Conservation (phyloP, 345 rosid genomes). For the Boechera retrofracta region DNA sequence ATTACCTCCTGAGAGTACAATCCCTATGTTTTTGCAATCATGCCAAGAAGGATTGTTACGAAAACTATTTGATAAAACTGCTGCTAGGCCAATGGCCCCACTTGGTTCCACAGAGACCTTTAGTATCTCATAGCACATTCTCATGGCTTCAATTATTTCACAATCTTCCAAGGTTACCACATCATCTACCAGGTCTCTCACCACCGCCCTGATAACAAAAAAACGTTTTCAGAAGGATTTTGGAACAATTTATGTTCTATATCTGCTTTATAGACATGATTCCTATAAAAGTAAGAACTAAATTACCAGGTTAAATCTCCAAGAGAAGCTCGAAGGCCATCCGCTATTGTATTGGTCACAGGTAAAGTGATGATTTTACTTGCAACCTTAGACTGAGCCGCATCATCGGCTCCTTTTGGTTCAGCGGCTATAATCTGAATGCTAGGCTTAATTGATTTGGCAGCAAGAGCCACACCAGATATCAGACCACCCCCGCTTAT, state of each 20-base stretch:
- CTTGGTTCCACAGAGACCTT: constrained; percentile 91
- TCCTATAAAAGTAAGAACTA: neutral
- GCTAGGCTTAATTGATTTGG: constrained; percentile 84
- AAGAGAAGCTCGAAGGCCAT: constrained; percentile 88
- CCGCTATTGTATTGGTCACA: constrained; percentile 74
- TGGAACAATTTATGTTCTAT: neutral
- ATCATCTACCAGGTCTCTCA: constrained; percentile 79
- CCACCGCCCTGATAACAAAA: constrained; percentile 66
- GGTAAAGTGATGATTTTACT: constrained; percentile 70
- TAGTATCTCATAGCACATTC: constrained; percentile 79
- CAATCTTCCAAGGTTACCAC: constrained; percentile 68
- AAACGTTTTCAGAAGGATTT: neutral
- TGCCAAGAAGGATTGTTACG: constrained; percentile 59
- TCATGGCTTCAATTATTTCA: constrained; percentile 82
- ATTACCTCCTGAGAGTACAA: constrained; percentile 78
- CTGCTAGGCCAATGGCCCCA: constrained; percentile 96
- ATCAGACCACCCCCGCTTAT: constrained; percentile 93
- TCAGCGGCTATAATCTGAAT: constrained; percentile 80
- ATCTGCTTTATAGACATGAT: neutral
- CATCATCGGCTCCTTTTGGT: constrained; percentile 91
- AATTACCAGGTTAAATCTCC: constrained; percentile 85
- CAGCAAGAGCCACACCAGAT: constrained; percentile 92
- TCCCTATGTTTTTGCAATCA: constrained; percentile 65
- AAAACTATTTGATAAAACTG: constrained; percentile 69
- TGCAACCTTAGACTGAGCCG: constrained; percentile 84